Conservation (phyloP, 2,329 filamentous ascomycete genomes). For the Microcyclospora tardicrescens region DNA sequence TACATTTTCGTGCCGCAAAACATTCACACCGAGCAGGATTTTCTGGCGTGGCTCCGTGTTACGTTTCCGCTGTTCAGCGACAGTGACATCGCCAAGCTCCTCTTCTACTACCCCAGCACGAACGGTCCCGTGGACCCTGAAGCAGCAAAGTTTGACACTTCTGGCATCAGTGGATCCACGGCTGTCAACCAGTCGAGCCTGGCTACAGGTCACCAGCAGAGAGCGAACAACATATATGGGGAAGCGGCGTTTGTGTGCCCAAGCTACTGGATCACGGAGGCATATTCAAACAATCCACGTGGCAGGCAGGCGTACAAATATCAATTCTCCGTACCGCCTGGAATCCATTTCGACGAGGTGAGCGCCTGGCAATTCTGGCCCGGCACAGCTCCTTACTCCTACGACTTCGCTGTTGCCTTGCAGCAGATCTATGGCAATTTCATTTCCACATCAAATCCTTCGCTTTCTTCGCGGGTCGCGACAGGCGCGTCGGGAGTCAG, state of each 20-base stretch:
- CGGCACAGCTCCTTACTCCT: slow-evolving; percentile 6
- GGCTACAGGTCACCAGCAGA: slow-evolving; percentile 43
- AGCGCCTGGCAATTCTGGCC: slow-evolving; percentile 23
- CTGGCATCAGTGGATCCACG: slow-evolving; percentile 26
- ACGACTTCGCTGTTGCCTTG: slow-evolving; percentile 22
- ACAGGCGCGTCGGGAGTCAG: slow-evolving; percentile 19
- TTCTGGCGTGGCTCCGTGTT: slow-evolving; percentile 28
- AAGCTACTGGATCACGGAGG: slow-evolving; percentile 42
- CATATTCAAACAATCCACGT: slow-evolving; percentile 23
- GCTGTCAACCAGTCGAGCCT: slow-evolving; percentile 38
- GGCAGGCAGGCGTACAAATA: slow-evolving; percentile 32
- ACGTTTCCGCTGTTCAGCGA: slow-evolving; percentile 30
- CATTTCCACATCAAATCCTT: slow-evolving; percentile 29
- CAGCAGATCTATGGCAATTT: slow-evolving; percentile 36
- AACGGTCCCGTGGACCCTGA: slow-evolving; percentile 15
- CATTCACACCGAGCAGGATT: slow-evolving; percentile 29
- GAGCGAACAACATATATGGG: slow-evolving; percentile 39
- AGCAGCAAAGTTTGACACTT: slow-evolving; percentile 19
- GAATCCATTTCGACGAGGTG: slow-evolving; percentile 29
- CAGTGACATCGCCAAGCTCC: slow-evolving; percentile 27
- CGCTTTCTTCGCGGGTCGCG: slow-evolving; percentile 25
- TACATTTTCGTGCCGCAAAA: slow-evolving; percentile 32
- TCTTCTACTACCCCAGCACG: slow-evolving; percentile 26
- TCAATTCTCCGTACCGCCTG: slow-evolving; percentile 35
- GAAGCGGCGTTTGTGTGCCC: slow-evolving; percentile 45